Conservation (phyloP, 108 stramenopile species). For the Cyclotella cryptica region DNA sequence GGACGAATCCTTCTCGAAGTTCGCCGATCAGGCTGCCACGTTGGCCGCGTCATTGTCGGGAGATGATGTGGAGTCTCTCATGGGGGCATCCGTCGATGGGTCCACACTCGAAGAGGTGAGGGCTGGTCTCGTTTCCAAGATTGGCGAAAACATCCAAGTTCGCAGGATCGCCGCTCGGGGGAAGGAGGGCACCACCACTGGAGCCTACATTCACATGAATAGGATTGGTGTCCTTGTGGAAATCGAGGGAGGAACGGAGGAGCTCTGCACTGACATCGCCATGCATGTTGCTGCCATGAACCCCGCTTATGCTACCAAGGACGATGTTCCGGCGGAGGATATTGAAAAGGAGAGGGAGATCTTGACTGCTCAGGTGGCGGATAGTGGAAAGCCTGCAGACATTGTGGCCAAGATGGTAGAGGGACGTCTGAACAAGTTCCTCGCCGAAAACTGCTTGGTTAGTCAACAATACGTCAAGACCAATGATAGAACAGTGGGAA, state of each 20-base stretch:
- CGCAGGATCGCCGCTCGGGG: constrained; percentile 65
- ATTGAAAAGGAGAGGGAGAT: constrained; percentile 76
- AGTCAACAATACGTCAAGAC: constrained; percentile 82
- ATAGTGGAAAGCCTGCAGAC: constrained; percentile 80
- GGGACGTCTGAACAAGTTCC: constrained; percentile 84
- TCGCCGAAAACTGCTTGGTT: constrained; percentile 77
- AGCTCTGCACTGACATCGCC: constrained; percentile 66
- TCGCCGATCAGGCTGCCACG: constrained; percentile 68
- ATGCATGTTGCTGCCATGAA: constrained; percentile 90
- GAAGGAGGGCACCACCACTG: constrained; percentile 52
- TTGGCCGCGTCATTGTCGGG: constrained; percentile 50
- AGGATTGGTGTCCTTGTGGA: constrained; percentile 72
- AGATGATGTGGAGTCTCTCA: constrained; percentile 59
- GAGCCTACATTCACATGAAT: constrained; percentile 79
- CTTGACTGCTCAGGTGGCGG: constrained; percentile 66
- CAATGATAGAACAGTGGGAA: constrained; percentile 72
- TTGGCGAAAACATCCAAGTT: constrained; percentile 84
- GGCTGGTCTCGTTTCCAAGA: constrained; percentile 77
- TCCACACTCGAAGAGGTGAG: constrained; percentile 56
- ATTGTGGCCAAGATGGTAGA: constrained; percentile 89
- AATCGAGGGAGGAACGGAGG: constrained; percentile 62
- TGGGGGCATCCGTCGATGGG: constrained; percentile 58
- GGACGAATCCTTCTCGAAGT: constrained; percentile 69
- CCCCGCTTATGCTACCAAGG: constrained; percentile 73
- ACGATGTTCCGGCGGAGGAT: constrained; percentile 79